These are phyloP conservation scores for Fusarium irregulare DNA, from an alignment of 2,329 filamentous ascomycete genomes.

Conservation along the genomic window DNA sequence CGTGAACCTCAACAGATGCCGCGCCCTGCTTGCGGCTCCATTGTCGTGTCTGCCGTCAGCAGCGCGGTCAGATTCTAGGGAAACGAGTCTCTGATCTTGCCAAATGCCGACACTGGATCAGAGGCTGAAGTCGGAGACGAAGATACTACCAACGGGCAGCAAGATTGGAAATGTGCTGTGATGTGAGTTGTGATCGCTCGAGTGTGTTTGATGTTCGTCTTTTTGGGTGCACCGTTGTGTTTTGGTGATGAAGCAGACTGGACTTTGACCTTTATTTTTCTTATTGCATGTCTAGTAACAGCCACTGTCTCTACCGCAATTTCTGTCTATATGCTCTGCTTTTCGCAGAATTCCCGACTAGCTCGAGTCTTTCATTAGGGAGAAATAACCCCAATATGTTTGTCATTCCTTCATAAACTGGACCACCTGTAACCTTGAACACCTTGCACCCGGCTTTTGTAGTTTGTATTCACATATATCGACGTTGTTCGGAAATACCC, in stretches of 20 bases:
- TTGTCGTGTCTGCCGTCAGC: slow-evolving; percentile 37
- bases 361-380: slow-evolving; percentile 46
- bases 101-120: slow-evolving; percentile 24
- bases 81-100: slow-evolving; percentile 36
- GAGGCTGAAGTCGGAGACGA: slow-evolving; percentile 31
- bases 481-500: not conserved
- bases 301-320: slow-evolving; percentile 39
- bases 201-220: not conserved
- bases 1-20: slow-evolving; percentile 68
- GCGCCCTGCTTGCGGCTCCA: slow-evolving; percentile 43
- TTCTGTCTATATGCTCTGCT: slow-evolving; percentile 26
- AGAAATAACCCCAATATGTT: slow-evolving; percentile 36
- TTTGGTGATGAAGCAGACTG: slow-evolving; percentile 10
- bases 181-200: slow-evolving; percentile 27
- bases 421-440: slow-evolving; percentile 40
- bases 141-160: not conserved
- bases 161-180: slow-evolving; percentile 24
- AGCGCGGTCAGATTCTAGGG: slow-evolving; percentile 43
- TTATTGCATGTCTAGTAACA: slow-evolving; percentile 5
- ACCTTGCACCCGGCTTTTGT: slow-evolving; percentile 43
- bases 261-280: slow-evolving; percentile 3
- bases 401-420: slow-evolving; percentile 46
- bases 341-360: slow-evolving; percentile 29
- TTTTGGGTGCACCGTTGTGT: not conserved
- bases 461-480: slow-evolving; percentile 17